A percentile compares a stretch with the other conserved stretches of the same genome.
Evolutionary conservation across 495 filamentous ascomycete species (phyloP).

Genomic region (Talaromyces stipitatus): DNA sequence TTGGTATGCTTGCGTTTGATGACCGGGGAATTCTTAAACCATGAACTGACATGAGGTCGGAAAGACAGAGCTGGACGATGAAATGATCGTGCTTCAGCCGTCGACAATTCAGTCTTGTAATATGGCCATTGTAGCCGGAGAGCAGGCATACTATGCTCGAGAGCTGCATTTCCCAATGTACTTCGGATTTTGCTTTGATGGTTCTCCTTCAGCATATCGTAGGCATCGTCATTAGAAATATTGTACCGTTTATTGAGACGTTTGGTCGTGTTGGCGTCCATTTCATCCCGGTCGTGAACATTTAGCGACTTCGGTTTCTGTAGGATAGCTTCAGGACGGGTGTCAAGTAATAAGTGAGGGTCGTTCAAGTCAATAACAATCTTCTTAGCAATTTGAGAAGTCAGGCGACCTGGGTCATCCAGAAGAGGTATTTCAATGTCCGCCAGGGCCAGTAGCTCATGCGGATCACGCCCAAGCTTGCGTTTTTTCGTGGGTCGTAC

Average conservation of each 20-base stretch:
- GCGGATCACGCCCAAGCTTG: slow-evolving; percentile 31
- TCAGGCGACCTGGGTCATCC: slow-evolving; percentile 55
- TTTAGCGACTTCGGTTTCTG: slow-evolving; percentile 30
- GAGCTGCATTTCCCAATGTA: slow-evolving; percentile 71
- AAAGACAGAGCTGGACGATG: slow-evolving; percentile 72
- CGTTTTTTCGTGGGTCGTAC: slow-evolving; percentile 42
- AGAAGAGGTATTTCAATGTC: slow-evolving; percentile 44
- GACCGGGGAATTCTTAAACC: slow-evolving; percentile 35
- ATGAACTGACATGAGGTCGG: slow-evolving; percentile 48
- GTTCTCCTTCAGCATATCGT: slow-evolving; percentile 93
- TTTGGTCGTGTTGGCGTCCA: slow-evolving; percentile 31
- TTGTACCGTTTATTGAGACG: slow-evolving; percentile 76
- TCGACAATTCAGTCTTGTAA: slow-evolving; percentile 77
- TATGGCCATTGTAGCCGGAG: slow-evolving; percentile 86
- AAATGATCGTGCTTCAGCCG: slow-evolving; percentile 77
- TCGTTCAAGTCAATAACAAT: slow-evolving; percentile 87
- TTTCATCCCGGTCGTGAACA: slow-evolving; percentile 26
- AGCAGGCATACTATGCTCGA: slow-evolving; percentile 90
- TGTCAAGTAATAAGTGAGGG: slow-evolving; percentile 74
- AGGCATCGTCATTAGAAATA: slow-evolving; percentile 91
- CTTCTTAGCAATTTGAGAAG: slow-evolving; percentile 60
- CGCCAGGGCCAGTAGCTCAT: slow-evolving; percentile 34
- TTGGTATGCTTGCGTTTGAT: slow-evolving; percentile 71
- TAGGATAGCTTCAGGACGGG: slow-evolving; percentile 41
- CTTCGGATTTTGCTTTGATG: slow-evolving; percentile 91